Base-by-base conservation (phyloP, 1,284 basidiomycete genomes). In the Papiliotrema nemorosa region DNA sequence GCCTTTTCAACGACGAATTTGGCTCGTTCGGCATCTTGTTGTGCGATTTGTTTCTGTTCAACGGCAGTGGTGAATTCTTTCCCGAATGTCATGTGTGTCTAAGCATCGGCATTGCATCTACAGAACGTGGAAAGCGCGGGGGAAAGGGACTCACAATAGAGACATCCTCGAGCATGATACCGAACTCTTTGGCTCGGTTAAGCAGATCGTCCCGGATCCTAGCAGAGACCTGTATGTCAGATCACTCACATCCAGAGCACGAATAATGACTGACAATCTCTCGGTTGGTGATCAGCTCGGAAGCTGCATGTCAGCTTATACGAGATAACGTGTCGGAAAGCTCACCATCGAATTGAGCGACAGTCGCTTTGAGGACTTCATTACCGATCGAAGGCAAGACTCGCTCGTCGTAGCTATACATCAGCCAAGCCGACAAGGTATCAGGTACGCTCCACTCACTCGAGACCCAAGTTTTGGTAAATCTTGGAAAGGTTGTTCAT, bases 1-100 rank as follows among this genome's bases (percentile, higher is more conserved):
- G 96, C 91, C 54, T 73, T 72, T 51, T 99, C 96, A 58, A 99
- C 94, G 60, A 98, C 89, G 75, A 98, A 98, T 76, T 96, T 97
- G 57, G 94, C 94, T 41, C 96, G 84, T 78, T 99, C 96, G 54
- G 93, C 93, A 77, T 96, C 92, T 88, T 75, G 74, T 62, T 75
- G 72, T 7, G 70, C 70, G 48, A 73, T 73, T 52, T 74, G 73
- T 76, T 98, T 98, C 54, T 94, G 93, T 78, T 99, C 96, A 16
- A 98, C 96, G 31, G 96, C 96, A 49, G 79, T 78, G 18, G 80
- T 82, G 69, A 82, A 82, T 62, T 82, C 71, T 58, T 70, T 70
- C 31, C 69, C 69, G 59, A 73, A 72, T 34, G 79, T 80, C 76
- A 81, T 75, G 70, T 80, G 78, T 42, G 79, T 80, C 76, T 77